These are phyloP conservation scores for Wickerhamiella lipophila DNA, from an alignment of 805 yeast genomes.

Conservation along the genomic window DNA sequence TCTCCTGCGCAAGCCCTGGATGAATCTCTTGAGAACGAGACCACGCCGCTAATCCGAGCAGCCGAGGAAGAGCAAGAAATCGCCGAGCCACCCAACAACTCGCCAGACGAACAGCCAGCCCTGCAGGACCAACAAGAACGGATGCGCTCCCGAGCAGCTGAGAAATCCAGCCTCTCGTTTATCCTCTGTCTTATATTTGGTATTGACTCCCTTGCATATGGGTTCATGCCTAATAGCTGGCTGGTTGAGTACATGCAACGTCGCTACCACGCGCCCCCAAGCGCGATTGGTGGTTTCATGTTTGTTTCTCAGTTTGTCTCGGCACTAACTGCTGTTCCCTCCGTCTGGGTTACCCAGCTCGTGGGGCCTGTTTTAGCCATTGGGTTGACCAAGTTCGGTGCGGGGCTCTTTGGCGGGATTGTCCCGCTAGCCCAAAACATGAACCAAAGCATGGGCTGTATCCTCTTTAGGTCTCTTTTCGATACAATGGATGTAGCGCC, in stretches of 20 bases:
- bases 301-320: slow-evolving; percentile 32
- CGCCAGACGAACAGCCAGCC: background rate
- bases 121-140: background rate
- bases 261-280: slow-evolving; percentile 43
- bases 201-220: slow-evolving; percentile 77
- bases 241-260: slow-evolving; percentile 64
- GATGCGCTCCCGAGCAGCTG: background rate
- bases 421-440: slow-evolving; percentile 37
- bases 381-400: slow-evolving; percentile 61
- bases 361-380: slow-evolving; percentile 76
- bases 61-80: background rate
- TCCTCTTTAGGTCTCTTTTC: slow-evolving; percentile 47
- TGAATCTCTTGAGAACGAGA: background rate
- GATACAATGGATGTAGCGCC: slow-evolving; percentile 88
- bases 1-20: background rate
- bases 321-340: slow-evolving; percentile 44
- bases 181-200: slow-evolving; percentile 37
- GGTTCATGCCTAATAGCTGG: slow-evolving; percentile 86
- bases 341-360: slow-evolving; percentile 51
- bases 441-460: slow-evolving; percentile 38
- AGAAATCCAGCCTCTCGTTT: slow-evolving; percentile 10
- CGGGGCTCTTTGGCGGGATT: slow-evolving; percentile 48
- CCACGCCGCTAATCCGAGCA: background rate
- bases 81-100: background rate
- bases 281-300: slow-evolving; percentile 41